Conservation (phyloP, 202 grass and related monocot species). For the Setaria italica region DNA sequence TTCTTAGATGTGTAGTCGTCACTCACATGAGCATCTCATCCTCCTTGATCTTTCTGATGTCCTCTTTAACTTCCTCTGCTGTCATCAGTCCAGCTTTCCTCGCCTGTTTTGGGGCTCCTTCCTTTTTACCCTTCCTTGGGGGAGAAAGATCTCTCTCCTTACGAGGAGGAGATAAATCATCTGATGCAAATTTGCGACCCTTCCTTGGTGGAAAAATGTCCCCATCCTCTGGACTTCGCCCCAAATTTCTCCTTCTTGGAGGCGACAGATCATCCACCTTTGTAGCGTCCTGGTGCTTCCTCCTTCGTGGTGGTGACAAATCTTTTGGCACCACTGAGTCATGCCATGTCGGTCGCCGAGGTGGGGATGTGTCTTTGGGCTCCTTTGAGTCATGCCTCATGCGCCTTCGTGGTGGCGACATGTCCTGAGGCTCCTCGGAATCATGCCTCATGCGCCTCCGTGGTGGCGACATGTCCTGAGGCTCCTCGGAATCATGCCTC, state of each 20-base stretch:
- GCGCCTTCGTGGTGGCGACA: slow-evolving; percentile 43
- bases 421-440: not conserved
- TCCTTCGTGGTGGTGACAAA: slow-evolving; percentile 49
- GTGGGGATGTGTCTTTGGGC: slow-evolving; percentile 48
- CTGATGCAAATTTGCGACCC: slow-evolving; percentile 38
- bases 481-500: slow-evolving; percentile 36
- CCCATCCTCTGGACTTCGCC: not conserved
- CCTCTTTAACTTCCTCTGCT: slow-evolving; percentile 73
- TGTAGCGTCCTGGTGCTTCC: slow-evolving; percentile 8
- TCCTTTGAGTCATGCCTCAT: slow-evolving; percentile 27
- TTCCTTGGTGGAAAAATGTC: slow-evolving; percentile 69
- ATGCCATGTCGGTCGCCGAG: slow-evolving; percentile 18
- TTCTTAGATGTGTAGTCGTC: slow-evolving; percentile 12
- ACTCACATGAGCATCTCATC: slow-evolving; percentile 62
- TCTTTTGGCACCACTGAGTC: slow-evolving; percentile 36
- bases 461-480: slow-evolving; percentile 33
- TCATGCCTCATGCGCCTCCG: not conserved
- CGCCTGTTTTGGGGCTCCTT: slow-evolving; percentile 49
- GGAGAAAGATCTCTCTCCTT: slow-evolving; percentile 63
- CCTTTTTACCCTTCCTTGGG: slow-evolving; percentile 67
- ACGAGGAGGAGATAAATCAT: slow-evolving; percentile 52
- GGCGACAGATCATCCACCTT: slow-evolving; percentile 44
- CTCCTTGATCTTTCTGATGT: slow-evolving; percentile 75
- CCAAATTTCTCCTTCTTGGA: slow-evolving; percentile 40
- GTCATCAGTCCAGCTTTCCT: slow-evolving; percentile 72